These are phyloP conservation scores for Cornus suecica DNA, from an alignment of 148 eudicot species.

Conservation along the genomic window DNA sequence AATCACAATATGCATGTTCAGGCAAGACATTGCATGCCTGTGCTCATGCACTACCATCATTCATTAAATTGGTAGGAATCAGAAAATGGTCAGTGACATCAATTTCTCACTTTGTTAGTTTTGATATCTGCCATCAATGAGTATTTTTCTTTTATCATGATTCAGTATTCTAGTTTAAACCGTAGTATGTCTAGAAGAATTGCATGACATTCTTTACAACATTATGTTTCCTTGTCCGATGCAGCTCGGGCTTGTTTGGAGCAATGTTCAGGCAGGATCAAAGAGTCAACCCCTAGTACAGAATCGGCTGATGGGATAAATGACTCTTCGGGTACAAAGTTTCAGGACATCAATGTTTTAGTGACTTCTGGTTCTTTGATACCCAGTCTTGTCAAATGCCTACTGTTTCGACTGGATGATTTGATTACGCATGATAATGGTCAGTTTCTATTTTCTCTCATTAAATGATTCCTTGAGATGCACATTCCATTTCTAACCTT, in stretches of 20 bases:
- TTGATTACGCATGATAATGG: slow-evolving; percentile 70
- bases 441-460: too few relatives aligned
- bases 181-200: background rate
- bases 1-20: background rate
- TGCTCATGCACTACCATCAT: background rate
- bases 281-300: slow-evolving; percentile 14
- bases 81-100: background rate
- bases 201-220: background rate
- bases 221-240: slow-evolving; percentile 13
- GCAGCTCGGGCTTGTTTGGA: slow-evolving; percentile 80
- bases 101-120: background rate
- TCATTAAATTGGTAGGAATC: background rate
- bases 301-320: slow-evolving; percentile 27
- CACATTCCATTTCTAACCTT: too few relatives aligned
- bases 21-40: background rate
- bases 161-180: background rate
- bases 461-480: too few relatives aligned
- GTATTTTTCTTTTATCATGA: background rate
- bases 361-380: slow-evolving; percentile 87
- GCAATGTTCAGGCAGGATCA: slow-evolving; percentile 53
- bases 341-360: slow-evolving; percentile 51
- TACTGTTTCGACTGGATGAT: slow-evolving; percentile 69
- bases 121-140: background rate
- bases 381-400: slow-evolving; percentile 92
- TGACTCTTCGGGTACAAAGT: slow-evolving; percentile 10